Base-by-base conservation (phyloP, 768 basidiomycete species). In the Phanerodontia chrysosporium region DNA sequence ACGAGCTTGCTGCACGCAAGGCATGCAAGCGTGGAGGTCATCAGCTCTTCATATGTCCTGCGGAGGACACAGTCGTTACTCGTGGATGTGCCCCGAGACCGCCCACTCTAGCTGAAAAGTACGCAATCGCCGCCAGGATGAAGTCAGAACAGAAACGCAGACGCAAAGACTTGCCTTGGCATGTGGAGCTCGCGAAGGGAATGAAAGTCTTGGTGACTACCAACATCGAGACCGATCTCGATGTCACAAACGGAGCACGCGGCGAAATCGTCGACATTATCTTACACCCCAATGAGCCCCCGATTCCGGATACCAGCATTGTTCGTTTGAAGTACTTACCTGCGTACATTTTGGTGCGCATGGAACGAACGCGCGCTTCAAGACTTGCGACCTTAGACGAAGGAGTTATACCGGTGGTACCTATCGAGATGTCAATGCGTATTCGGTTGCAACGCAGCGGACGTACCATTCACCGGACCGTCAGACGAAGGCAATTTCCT, bases 131-230 rank as follows among this genome's bases (percentile, higher is more conserved):
- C 0, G 24, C 16, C 9, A 45, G 58, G 16, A 28, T 30, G 51
- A 27, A 45, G 24, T 45, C 6, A 3, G 25, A 45, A n/a, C 29
- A 10, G 35, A 42, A 49, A 12, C 49, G 53, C 48, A 28, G 18
- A 24, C 13, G 13, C 21, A 48, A 25, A 9, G 25, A 46, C 24
- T 12, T 49, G 69, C 6, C 65, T 62, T 0, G 64, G 67, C 2
- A 16, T 0, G 55, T 75, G 0, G 62, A 69, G 35, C 2, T 72
- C 0, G 63, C 67, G 0, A 45, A 74, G 3, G 73, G 75, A 0
- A 75, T 76, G 72, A 67, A 72, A 45, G 72, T 73, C 0, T 72
- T 78, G 71, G 71, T 78, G 0, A 74, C 70, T 1, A 55, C 44
- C 1, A 77, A 78, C 35, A 49, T 79, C 0, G 69, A 74, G 18